These are phyloP conservation scores for Penicillium sp. DNA, from an alignment of 2,329 filamentous ascomycete genomes.

Conservation along the genomic window DNA sequence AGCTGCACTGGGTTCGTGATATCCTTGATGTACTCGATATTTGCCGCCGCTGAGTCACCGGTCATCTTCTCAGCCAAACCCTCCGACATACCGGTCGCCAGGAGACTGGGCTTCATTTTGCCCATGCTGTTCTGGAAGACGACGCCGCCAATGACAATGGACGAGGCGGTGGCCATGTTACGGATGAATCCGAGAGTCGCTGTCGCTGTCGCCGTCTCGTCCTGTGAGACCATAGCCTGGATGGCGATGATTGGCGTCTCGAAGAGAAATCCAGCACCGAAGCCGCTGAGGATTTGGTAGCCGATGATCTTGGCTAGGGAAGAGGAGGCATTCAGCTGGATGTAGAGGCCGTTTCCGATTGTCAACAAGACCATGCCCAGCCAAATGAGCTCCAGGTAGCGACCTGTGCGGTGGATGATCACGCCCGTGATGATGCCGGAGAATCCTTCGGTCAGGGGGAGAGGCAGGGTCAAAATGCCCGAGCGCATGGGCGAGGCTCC, in stretches of 20 bases:
- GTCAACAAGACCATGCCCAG: constrained; percentile 43
- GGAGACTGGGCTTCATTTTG: constrained; percentile 54
- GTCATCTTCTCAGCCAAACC: constrained; percentile 32
- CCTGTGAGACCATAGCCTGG: constrained; percentile 52
- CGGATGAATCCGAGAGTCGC: constrained; percentile 57
- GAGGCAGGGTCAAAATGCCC: constrained; percentile 58
- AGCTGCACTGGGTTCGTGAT: constrained; percentile 41
- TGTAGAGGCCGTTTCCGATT: constrained; percentile 50
- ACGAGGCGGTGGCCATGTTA: constrained; percentile 65
- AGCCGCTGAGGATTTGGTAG: constrained; percentile 51
- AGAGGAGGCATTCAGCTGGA: constrained; percentile 39
- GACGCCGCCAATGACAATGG: constrained; percentile 71
- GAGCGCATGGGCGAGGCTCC: constrained; percentile 60
- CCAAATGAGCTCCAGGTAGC: constrained; percentile 49
- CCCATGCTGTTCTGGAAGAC: constrained; percentile 66
- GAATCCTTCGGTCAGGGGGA: constrained; percentile 50
- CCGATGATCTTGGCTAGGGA: constrained; percentile 45
- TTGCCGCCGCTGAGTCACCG: constrained; percentile 48
- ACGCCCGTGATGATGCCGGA: constrained; percentile 49
- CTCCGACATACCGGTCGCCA: constrained; percentile 47
- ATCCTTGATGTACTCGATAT: constrained; percentile 43
- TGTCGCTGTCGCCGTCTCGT: constrained; percentile 52
- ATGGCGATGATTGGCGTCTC: constrained; percentile 56
- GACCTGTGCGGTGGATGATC: constrained; percentile 51
- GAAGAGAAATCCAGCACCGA: constrained; percentile 54